A percentile compares a stretch with the other conserved stretches of the same genome.
These are phyloP conservation scores for Rhytidiadelphus loreus DNA, from an alignment of 225 moss, liverwort and hornwort genomes.

Conservation along the genomic window DNA sequence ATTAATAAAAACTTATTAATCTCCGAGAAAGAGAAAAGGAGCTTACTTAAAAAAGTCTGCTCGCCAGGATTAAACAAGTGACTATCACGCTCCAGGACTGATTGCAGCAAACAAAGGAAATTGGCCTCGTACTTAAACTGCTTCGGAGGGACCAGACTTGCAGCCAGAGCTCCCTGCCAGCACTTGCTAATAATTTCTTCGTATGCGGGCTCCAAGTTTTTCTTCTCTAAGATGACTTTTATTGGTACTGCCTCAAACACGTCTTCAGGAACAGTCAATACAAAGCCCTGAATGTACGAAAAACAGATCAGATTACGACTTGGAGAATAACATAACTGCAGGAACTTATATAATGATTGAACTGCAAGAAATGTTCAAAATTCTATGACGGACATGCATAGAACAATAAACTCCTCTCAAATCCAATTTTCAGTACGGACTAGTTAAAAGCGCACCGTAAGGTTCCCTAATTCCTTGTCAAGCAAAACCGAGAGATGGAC, in stretches of 20 bases:
- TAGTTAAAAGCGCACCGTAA: conserved; percentile 35
- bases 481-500: conserved; percentile 57
- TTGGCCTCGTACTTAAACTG: conserved; percentile 74
- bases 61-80: conserved; percentile 69
- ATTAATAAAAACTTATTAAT: neutral
- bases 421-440: neutral
- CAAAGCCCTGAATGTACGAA: conserved; percentile 40
- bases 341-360: neutral
- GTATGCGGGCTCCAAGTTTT: neutral
- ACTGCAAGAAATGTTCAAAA: neutral
- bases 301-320: neutral
- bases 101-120: conserved; percentile 68
- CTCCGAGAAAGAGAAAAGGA: neutral
- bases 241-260: conserved; percentile 56
- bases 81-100: conserved; percentile 65
- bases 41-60: conserved; percentile 31
- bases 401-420: neutral
- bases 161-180: conserved; percentile 39
- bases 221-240: conserved; percentile 39
- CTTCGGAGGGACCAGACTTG: conserved; percentile 19
- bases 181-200: conserved; percentile 26
- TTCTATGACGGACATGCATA: neutral
- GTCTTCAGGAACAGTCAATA: conserved; percentile 54
- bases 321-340: neutral
- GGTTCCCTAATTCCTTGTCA: conserved; percentile 45